These are phyloP conservation scores for Alternaria triticina DNA, from an alignment of 2,329 filamentous ascomycete species.

Conservation along the genomic window DNA sequence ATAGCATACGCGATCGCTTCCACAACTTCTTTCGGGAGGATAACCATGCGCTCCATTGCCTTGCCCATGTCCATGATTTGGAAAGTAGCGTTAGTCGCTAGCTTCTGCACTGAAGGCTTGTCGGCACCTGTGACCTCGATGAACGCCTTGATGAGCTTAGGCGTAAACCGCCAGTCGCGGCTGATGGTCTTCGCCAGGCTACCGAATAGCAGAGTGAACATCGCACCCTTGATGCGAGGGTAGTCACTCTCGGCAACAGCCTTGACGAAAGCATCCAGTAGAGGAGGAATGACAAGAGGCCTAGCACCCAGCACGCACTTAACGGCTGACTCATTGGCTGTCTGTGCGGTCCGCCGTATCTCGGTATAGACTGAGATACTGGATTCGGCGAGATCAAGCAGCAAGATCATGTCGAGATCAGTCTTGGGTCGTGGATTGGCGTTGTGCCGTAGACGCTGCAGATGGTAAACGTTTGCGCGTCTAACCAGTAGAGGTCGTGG, in stretches of 20 bases:
- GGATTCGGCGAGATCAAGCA: constrained; percentile 88
- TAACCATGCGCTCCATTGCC: constrained; percentile 82
- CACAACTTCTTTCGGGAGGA: constrained; percentile 75
- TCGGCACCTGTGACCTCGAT: constrained; percentile 89
- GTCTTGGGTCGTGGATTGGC: constrained; percentile 86
- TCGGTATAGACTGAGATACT: constrained; percentile 93
- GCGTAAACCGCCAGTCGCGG: constrained; percentile 93
- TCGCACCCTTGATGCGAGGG: constrained; percentile 89
- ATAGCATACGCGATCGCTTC: constrained; percentile 63
- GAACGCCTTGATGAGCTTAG: constrained; percentile 86
- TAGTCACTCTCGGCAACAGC: constrained; percentile 82
- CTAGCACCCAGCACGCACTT: constrained; percentile 89
- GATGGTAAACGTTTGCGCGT: constrained; percentile 90
- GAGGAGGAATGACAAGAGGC: constrained; percentile 85
- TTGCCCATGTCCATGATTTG: constrained; percentile 92
- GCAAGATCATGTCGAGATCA: constrained; percentile 82
- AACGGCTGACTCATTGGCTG: constrained; percentile 88
- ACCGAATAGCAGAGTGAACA: constrained; percentile 90
- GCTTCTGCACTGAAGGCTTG: constrained; percentile 90
- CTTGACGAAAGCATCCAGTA: constrained; percentile 78
- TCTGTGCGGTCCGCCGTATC: constrained; percentile 91
- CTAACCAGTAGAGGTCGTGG: constrained; percentile 91
- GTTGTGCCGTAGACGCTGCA: constrained; percentile 93
- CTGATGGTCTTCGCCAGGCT: constrained; percentile 86
- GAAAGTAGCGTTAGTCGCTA: constrained; percentile 81